Evolutionary conservation across 169 alveolate species (phyloP), one percentile per base, ranked within the genome.

Genomic region (Plasmodium knowlesi): DNA sequence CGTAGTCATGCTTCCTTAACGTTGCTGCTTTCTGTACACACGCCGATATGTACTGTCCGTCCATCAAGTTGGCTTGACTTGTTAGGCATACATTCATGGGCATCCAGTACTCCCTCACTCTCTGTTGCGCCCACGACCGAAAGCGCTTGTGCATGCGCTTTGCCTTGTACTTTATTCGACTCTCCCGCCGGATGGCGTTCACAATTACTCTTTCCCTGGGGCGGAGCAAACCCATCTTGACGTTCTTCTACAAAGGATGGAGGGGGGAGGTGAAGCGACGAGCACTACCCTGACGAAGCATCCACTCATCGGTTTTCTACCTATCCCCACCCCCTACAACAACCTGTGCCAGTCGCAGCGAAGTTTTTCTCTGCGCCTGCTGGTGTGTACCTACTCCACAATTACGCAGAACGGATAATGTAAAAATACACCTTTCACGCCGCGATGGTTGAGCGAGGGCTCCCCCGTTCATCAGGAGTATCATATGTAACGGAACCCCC

Each of bases 111-210:
- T 96, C 96, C 32, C 98, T 92, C 9, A 96, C 96, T 78, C 98
- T 97, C 83, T 97, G 98, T 90, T 97, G 98, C 16, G 98, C 92
- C 98, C 98, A 97, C 25, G 98, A 96, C 2, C 98, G 97, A 88
- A 97, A 97, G 16, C 98, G 95, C 73, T 97, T 97, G 84, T 97
- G 98, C 94, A 97, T 94, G 84, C 97, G 96, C 8, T 96, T 92
- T 5, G 97, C 98, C 14, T 93, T 95, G 76, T 95, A 93, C 22
- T 96, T 92, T 61, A 97, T 84, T 28, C 96, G 89, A 16, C 97
- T 95, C 80, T 97, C 98, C 39, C 96, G 95, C 61, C 95, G 92
- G n/a, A 96, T 79, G 14, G 97, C 97, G 39, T 95, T 94, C 32
- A 84, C 39, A 19, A 97, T 96, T 5, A 95, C 95, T 73, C 96